Percentiles rank a stretch among this genome's conserved stretches.
Evolutionary conservation across 2,329 filamentous ascomycete genomes (phyloP).

Genomic region (Achaetomium macrosporum): DNA sequence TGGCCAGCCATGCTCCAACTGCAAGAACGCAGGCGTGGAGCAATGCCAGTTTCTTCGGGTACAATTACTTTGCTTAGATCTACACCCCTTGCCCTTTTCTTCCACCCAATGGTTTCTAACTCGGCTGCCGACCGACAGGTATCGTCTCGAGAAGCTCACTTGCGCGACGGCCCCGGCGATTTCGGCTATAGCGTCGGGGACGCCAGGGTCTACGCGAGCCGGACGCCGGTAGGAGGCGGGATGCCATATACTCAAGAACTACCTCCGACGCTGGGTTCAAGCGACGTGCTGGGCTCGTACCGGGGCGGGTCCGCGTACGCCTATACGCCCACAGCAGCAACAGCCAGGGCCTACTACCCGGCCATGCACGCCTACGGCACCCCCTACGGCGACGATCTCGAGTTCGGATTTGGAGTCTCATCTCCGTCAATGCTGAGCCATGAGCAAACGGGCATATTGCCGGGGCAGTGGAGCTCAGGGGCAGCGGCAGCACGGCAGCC

Average conservation of each 20-base stretch:
- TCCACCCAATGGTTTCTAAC: slow-evolving; percentile 1
- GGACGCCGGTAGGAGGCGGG: slow-evolving; percentile 13
- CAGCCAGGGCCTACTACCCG: slow-evolving; percentile 31
- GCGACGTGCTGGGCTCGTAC: slow-evolving; percentile 32
- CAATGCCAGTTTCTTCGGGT: slow-evolving; percentile 79
- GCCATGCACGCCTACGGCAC: slow-evolving; percentile 31
- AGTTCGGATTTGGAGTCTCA: slow-evolving; percentile 28
- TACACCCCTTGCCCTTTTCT: not conserved
- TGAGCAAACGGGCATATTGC: slow-evolving; percentile 31
- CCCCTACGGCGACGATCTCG: slow-evolving; percentile 29
- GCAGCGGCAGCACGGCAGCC: slow-evolving; percentile 8
- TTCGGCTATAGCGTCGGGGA: slow-evolving; percentile 34
- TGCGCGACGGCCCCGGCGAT: slow-evolving; percentile 30
- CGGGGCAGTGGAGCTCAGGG: slow-evolving; percentile 29
- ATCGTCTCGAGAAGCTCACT: slow-evolving; percentile 33
- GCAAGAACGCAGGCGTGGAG: slow-evolving; percentile 64
- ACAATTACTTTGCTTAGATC: slow-evolving; percentile 19
- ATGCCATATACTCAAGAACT: slow-evolving; percentile 31
- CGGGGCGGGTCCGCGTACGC: slow-evolving; percentile 29
- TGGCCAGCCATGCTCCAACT: slow-evolving; percentile 76
- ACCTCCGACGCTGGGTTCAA: slow-evolving; percentile 25
- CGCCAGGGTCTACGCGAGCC: slow-evolving; percentile 27
- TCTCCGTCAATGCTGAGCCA: slow-evolving; percentile 33
- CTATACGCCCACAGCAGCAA: slow-evolving; percentile 19
- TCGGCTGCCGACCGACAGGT: slow-evolving; percentile 28